A percentile compares a stretch with the other conserved stretches of the same genome.
Conservation (phyloP, 495 filamentous ascomycete genomes). For the Jackrogersella minutella region DNA sequence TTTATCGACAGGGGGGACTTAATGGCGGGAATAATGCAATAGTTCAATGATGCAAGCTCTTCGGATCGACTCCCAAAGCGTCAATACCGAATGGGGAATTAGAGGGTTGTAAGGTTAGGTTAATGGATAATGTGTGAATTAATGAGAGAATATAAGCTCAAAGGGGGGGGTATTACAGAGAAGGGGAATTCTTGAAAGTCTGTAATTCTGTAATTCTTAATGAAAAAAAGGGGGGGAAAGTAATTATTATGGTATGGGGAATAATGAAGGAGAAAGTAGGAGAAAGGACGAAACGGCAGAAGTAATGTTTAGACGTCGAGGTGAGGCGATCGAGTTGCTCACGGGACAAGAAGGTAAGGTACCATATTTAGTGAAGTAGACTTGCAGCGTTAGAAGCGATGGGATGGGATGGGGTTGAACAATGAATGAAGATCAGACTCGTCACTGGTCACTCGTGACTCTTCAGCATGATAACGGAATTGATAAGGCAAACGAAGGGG, state of each 20-base stretch:
- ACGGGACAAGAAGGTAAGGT: slow-evolving; percentile 34
- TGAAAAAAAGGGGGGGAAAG: background rate
- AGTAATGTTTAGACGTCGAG: slow-evolving; percentile 19
- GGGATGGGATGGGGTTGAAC: background rate
- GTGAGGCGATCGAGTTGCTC: slow-evolving; percentile 32
- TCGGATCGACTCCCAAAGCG: background rate
- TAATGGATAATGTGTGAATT: background rate
- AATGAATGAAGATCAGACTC: slow-evolving; percentile 40
- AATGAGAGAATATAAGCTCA: background rate
- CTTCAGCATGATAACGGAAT: slow-evolving; percentile 42
- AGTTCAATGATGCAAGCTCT: too few species aligned
- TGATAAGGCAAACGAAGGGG: slow-evolving; percentile 37
- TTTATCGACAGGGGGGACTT: too few species aligned
- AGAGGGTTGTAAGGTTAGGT: slow-evolving; percentile 1
- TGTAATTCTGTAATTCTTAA: slow-evolving; percentile 6
- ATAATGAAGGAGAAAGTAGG: slow-evolving; percentile 21
- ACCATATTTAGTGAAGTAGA: slow-evolving; percentile 27
- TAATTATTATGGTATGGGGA: background rate
- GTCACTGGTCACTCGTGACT: slow-evolving; percentile 45
- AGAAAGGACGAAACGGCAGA: slow-evolving; percentile 28
- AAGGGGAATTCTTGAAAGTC: slow-evolving; percentile 19
- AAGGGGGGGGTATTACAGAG: slow-evolving; percentile 4
- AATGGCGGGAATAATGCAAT: too few species aligned
- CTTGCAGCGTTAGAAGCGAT: slow-evolving; percentile 27
- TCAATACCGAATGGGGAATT: slow-evolving; percentile 1